A percentile compares a stretch with the other conserved stretches of the same genome.
Conservation (phyloP, 2,329 filamentous ascomycete genomes). For the Sporothrix brasiliensis region DNA sequence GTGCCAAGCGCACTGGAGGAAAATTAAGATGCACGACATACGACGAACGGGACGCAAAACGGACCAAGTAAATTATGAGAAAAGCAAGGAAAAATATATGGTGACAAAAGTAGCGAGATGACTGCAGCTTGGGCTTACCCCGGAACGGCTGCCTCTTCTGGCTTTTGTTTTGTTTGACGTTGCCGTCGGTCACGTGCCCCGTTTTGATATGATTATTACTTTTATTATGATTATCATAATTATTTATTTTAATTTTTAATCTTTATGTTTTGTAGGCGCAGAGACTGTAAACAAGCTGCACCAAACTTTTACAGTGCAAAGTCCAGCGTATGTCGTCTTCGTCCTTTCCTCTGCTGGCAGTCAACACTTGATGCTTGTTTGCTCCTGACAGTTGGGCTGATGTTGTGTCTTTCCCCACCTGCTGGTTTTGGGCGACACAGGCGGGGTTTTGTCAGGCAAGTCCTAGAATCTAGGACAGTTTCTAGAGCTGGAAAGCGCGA, state of each 20-base stretch:
- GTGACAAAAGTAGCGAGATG: not conserved
- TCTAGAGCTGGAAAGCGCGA: conserved; percentile 11
- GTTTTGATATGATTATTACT: no score
- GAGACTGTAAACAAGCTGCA: not conserved
- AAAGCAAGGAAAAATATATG: not conserved
- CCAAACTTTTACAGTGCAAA: not conserved
- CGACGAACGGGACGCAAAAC: not conserved
- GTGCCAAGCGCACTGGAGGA: conserved; percentile 16
- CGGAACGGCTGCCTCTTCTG: conserved; percentile 19
- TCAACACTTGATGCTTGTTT: not conserved
- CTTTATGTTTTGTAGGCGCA: no score
- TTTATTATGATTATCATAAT: no score
- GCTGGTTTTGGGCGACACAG: conserved; percentile 12
- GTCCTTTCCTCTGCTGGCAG: not conserved
- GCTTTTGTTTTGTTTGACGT: not conserved
- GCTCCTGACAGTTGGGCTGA: conserved; percentile 10
- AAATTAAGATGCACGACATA: not conserved
- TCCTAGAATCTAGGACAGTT: conserved; percentile 21
- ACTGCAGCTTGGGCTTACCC: not conserved
- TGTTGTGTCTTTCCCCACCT: conserved; percentile 14
- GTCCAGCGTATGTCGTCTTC: no score
- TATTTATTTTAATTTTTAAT: no score
- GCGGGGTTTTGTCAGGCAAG: conserved; percentile 14
- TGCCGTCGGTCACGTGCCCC: conserved; percentile 19
- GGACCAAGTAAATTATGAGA: not conserved